A percentile compares a stretch with the other conserved stretches of the same genome.
phyloP scores from a whole-genome alignment of 257 asterid genomes.

The Ocimum tenuiflorum region DNA sequence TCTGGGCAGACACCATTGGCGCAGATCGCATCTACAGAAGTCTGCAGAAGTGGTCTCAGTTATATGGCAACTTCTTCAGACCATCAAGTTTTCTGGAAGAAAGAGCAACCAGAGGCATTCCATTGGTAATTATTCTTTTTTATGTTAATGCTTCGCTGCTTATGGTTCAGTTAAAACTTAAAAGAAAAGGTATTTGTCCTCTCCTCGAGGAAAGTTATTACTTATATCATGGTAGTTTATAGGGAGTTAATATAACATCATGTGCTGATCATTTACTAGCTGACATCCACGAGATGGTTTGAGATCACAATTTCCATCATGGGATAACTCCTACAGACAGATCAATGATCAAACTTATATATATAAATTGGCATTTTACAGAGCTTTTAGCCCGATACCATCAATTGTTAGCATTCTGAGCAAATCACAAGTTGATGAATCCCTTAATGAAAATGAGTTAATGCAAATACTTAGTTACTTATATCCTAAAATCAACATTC shows the following conservation, averaged over 20 bases:
- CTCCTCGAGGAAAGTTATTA: neutral
- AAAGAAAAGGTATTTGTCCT: neutral
- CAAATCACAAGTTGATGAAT: neutral
- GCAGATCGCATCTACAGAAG: conserved; percentile 64
- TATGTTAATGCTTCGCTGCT: neutral
- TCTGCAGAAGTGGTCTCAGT: conserved; percentile 67
- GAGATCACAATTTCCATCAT: neutral
- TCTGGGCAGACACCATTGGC: conserved; percentile 95
- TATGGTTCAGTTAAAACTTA: neutral
- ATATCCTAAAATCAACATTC: too few relatives aligned
- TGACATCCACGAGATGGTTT: neutral
- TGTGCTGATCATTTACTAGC: neutral
- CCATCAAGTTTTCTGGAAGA: conserved; percentile 83
- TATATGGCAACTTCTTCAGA: conserved; percentile 64
- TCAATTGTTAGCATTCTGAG: neutral
- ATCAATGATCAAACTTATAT: neutral
- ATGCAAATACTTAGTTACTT: too few relatives aligned
- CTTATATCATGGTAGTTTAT: neutral
- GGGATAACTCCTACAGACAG: neutral
- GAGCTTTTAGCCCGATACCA: conserved; percentile 4
- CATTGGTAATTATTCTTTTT: conserved; percentile 56
- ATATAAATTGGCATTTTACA: neutral
- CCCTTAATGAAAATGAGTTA: too few relatives aligned
- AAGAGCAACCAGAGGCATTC: conserved; percentile 81
- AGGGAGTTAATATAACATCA: neutral